Percentiles rank a stretch among this genome's conserved stretches.
Evolutionary conservation across 208 protist genomes (phyloP).

Genomic region (Tritrichomonas musculus): DNA sequence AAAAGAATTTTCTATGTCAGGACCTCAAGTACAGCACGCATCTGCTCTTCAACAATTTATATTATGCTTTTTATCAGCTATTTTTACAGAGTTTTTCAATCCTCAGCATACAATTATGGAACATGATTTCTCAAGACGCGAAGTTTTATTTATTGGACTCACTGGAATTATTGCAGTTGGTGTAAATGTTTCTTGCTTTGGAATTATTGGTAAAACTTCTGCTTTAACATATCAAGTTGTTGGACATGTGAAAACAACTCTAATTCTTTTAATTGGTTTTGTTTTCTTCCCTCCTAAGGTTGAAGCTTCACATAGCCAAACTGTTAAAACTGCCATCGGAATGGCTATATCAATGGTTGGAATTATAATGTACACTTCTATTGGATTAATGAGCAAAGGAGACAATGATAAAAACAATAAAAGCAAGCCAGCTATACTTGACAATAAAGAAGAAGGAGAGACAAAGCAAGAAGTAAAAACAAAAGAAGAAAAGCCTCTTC

Average conservation of each 20-base stretch:
- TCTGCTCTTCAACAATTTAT: not conserved
- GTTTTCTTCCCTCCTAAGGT: not conserved
- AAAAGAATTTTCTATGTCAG: not conserved
- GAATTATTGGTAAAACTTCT: conserved; percentile 42
- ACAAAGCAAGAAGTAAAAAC: too few relatives aligned
- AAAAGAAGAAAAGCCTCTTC: too few relatives aligned
- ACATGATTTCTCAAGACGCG: not conserved
- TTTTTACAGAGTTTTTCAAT: not conserved
- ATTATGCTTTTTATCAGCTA: not conserved
- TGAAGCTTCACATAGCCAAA: not conserved
- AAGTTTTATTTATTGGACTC: conserved; percentile 12
- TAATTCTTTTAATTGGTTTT: conserved; percentile 38
- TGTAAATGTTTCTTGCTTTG: conserved; percentile 38
- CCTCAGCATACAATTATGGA: not conserved
- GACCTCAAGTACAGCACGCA: not conserved
- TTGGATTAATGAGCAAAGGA: not conserved
- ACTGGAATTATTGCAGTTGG: conserved; percentile 31
- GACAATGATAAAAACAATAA: too few relatives aligned
- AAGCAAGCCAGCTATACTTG: too few relatives aligned
- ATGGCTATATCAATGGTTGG: not conserved
- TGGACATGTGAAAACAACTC: conserved; percentile 39
- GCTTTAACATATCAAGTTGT: conserved; percentile 44
- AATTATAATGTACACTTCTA: not conserved
- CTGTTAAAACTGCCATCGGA: not conserved
- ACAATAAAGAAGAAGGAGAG: too few relatives aligned